Conservation (phyloP, 2,329 filamentous ascomycete species). For the Neospermospora avenae region DNA sequence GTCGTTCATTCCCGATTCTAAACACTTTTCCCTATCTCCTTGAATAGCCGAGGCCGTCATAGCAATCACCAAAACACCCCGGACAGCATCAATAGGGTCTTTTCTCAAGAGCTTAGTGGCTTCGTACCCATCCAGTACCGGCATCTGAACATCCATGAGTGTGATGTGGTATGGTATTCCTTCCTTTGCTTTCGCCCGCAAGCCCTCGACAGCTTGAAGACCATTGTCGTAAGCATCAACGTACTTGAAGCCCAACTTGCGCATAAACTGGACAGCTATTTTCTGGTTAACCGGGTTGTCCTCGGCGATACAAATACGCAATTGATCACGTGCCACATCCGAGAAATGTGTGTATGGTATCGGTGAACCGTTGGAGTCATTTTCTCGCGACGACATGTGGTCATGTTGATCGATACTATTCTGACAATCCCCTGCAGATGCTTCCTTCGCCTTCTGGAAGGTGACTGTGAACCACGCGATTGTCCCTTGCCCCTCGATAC, state of each 20-base stretch:
- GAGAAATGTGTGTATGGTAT: conserved; percentile 63
- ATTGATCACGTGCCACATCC: conserved; percentile 68
- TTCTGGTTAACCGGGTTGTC: conserved; percentile 94
- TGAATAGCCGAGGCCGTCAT: conserved; percentile 97
- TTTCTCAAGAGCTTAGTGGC: conserved; percentile 79
- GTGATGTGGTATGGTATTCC: conserved; percentile 82
- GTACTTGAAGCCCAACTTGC: conserved; percentile 74
- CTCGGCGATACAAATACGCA: conserved; percentile 90
- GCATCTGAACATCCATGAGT: conserved; percentile 97
- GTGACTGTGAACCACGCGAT: conserved; percentile 76
- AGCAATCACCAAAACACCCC: conserved; percentile 86
- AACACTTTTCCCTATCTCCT: conserved; percentile 89
- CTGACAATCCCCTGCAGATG: conserved; percentile 53
- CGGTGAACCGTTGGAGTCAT: conserved; percentile 41
- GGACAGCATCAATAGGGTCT: conserved; percentile 72
- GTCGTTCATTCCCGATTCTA: conserved; percentile 97
- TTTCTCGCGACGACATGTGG: conserved; percentile 39
- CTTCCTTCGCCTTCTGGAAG: conserved; percentile 76
- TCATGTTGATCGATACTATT: conserved; percentile 34
- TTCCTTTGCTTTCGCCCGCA: conserved; percentile 71
- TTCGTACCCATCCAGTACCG: conserved; percentile 87
- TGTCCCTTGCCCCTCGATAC: conserved; percentile 67
- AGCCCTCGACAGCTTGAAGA: conserved; percentile 78
- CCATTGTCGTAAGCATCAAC: conserved; percentile 91
- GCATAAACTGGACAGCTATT: conserved; percentile 88